A percentile compares a stretch with the other conserved stretches of the same genome.
These are phyloP conservation scores for Neotropicomus parvogracilis DNA, from an alignment of 1,284 basidiomycete genomes.

Conservation along the genomic window DNA sequence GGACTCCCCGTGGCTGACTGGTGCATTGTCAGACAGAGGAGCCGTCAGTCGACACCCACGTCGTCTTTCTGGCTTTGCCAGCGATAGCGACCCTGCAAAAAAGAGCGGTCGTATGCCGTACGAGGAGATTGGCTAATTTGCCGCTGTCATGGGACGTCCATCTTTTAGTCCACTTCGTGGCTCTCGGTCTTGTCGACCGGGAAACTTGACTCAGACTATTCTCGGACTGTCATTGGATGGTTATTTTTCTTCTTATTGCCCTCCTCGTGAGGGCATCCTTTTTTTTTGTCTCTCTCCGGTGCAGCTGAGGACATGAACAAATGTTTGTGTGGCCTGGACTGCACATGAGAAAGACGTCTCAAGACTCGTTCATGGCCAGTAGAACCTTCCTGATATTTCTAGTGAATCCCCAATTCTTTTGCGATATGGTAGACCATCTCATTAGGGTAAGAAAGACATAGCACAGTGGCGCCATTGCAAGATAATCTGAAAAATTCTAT, in stretches of 20 bases:
- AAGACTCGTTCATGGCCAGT: too few species aligned
- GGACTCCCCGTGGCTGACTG: too few species aligned
- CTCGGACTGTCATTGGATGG: conserved; percentile 39
- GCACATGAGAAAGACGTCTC: not conserved
- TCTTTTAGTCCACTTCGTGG: conserved; percentile 54
- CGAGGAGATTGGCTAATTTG: conserved; percentile 16
- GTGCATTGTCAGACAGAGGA: too few species aligned
- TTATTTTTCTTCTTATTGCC: not conserved
- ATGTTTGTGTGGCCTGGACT: not conserved
- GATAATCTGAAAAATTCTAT: not conserved
- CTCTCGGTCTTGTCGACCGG: conserved; percentile 33
- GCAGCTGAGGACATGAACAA: not conserved
- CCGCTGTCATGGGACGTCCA: conserved; percentile 10
- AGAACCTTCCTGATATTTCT: too few species aligned
- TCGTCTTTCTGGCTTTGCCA: conserved; percentile 11
- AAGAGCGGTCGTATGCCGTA: conserved; percentile 16
- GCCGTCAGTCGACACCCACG: not conserved
- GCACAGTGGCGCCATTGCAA: too few species aligned
- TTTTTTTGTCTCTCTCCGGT: not conserved
- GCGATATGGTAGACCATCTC: too few species aligned
- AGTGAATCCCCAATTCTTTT: too few species aligned
- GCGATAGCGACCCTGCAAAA: not conserved
- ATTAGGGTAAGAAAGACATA: too few species aligned
- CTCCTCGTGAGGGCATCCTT: conserved; percentile 7
- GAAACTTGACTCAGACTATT: conserved; percentile 61